Conservation (phyloP, 2,329 filamentous ascomycete species). For the Monosporascus sp. region DNA sequence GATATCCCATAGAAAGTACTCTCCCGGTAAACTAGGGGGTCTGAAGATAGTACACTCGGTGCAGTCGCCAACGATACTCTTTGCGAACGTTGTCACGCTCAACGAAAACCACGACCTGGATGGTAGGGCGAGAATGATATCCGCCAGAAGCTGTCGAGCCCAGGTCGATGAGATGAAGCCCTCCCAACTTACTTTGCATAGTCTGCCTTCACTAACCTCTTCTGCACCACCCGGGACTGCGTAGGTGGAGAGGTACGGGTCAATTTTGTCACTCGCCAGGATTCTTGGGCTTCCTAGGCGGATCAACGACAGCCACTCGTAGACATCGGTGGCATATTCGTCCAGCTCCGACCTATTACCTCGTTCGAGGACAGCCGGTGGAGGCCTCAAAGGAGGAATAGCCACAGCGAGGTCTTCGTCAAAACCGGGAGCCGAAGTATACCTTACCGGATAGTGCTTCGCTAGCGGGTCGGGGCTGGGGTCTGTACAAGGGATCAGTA, state of each 20-base stretch:
- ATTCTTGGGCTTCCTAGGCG: conserved; percentile 62
- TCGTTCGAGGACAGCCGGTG: conserved; percentile 24
- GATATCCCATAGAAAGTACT: conserved; percentile 59
- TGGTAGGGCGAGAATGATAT: conserved; percentile 37
- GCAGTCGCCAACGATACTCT: conserved; percentile 35
- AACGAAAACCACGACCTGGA: conserved; percentile 50
- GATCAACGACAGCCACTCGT: conserved; percentile 72
- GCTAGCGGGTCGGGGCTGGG: conserved; percentile 44
- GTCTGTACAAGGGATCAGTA: conserved; percentile 26
- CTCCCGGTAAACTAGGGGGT: conserved; percentile 40
- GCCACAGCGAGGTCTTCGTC: conserved; percentile 18
- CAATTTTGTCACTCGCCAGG: conserved; percentile 49
- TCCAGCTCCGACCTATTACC: conserved; percentile 48
- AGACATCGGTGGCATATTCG: conserved; percentile 56
- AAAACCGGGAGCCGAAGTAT: conserved; percentile 31
- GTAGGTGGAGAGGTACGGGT: conserved; percentile 67
- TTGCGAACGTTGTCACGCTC: conserved; percentile 46
- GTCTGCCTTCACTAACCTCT: conserved; percentile 18
- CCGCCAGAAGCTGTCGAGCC: conserved; percentile 42
- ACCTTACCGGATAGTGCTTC: conserved; percentile 36
- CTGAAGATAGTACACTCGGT: conserved; percentile 50
- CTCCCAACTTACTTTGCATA: conserved; percentile 53
- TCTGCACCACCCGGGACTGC: conserved; percentile 40
- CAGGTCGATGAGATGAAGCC: conserved; percentile 52
- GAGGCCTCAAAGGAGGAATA: conserved; percentile 29